Evolutionary conservation across 768 basidiomycete species (phyloP), one percentile per base, ranked within the genome.

Genomic region (Hygrophorus russula): DNA sequence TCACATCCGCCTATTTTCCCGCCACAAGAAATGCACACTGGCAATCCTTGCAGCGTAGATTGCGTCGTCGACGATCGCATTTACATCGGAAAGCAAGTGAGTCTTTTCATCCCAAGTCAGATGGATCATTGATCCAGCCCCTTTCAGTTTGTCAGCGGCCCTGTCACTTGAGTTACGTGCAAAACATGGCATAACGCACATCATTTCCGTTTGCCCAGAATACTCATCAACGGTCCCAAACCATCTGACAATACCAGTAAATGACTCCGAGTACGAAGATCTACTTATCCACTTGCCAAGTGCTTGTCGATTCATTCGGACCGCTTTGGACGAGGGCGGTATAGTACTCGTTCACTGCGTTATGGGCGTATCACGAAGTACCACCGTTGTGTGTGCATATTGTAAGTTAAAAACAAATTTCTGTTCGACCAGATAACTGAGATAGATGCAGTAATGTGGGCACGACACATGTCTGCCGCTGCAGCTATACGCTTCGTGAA

Each of bases 291-390:
- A 81, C 50, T 63, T 87, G 2, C 75, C 79, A 2, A 46, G 56
- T 13, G 68, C 77, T 8, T 79, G 78, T 52, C 57, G 53, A 11
- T 87, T 83, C 56, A 83, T 87, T 24, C 67, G 80, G 49, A 48
- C 64, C 15, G 79, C 82, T 3, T 49, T 86, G 32, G 56, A 61
- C 7, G 31, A 53, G 1, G 69, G 71, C 18, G 80, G 80, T 0
- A 68, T 63, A 36, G 73, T 84, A 4, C 68, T 86, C 8, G 77
- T 85, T 11, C 83, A 86, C 48, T 85, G 83, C 53, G 64, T 77
- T 8, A 80, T 82, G 74, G 84, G 83, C 4, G 60, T 85, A 6
- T 86, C 80, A 0, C 67, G 83, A 48, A 83, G 81, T 49, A 64
- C 74, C 31, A 76, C 82, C 7, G 71, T 74, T 18, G 64, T 78